Evolutionary conservation across 1,139 yeast species (phyloP).

Genomic region (Suhomyces choctaworum): DNA sequence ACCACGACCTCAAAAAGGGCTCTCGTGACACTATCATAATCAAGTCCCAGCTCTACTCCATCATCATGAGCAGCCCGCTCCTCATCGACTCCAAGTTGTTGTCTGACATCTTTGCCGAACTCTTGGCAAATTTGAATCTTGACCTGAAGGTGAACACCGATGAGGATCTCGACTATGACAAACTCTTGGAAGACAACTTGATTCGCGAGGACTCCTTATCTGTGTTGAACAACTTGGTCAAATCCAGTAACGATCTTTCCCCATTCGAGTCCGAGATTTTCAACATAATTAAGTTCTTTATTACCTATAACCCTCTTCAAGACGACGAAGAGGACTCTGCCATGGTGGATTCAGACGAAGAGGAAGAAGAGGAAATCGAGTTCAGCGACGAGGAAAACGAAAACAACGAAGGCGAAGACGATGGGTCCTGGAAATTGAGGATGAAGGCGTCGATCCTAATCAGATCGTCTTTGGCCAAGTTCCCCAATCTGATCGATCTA

Average conservation of each 20-base stretch:
- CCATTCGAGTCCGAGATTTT: constrained; percentile 26
- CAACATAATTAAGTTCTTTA: constrained; percentile 37
- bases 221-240: constrained; percentile 37
- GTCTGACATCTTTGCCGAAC: constrained; percentile 12
- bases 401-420: constrained; percentile 42
- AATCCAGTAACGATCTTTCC: constrained; percentile 14
- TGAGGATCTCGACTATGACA: constrained; percentile 49
- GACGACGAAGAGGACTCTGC: constrained; percentile 28
- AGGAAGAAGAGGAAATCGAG: constrained; percentile 36
- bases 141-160: constrained; percentile 35
- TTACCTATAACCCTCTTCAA: constrained; percentile 61
- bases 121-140: constrained; percentile 26
- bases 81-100: constrained; percentile 11
- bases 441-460: constrained; percentile 52
- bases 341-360: constrained; percentile 30
- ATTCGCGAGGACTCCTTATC: constrained; percentile 51
- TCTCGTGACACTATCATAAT: constrained; percentile 8
- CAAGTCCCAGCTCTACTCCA: constrained; percentile 16
- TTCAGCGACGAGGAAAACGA: constrained; percentile 46
- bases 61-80: constrained; percentile 11
- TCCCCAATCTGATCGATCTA: constrained; percentile 24
- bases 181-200: constrained; percentile 33
- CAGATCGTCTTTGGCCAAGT: constrained; percentile 36
- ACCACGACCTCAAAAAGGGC: constrained; percentile 7
- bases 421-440: constrained; percentile 72